A percentile compares a stretch with the other conserved stretches of the same genome.
Conservation (phyloP, 495 filamentous ascomycete species). For the Pyrenula massariospora region DNA sequence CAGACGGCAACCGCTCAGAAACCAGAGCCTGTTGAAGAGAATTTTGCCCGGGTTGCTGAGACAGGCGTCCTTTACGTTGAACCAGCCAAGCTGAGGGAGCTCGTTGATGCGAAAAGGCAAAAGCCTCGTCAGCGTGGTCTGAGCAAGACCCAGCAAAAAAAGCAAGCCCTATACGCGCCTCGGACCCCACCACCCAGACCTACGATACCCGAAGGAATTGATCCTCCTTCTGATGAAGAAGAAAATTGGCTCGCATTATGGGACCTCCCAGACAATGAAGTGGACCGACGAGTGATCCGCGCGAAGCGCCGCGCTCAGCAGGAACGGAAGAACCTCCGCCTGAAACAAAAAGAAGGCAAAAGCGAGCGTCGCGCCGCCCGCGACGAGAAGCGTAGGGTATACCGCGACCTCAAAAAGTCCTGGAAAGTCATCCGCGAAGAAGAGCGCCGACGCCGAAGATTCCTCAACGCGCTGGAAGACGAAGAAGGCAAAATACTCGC, state of each 20-base stretch:
- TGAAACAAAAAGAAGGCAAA: constrained; percentile 16
- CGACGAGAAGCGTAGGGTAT: constrained; percentile 14
- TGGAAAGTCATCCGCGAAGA: constrained; percentile 17
- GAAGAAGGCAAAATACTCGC: constrained; percentile 16
- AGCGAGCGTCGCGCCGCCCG: constrained; percentile 13
- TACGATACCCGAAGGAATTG: constrained; percentile 15
- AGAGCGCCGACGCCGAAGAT: constrained; percentile 6
- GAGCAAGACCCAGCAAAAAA: constrained; percentile 32
- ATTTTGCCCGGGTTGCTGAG: neutral
- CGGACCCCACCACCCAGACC: constrained; percentile 17
- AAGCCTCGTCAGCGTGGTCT: constrained; percentile 13
- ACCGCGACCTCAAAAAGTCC: constrained; percentile 13
- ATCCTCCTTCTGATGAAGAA: constrained; percentile 16
- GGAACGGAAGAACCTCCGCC: constrained; percentile 13
- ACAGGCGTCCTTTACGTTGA: neutral
- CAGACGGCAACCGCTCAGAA: neutral
- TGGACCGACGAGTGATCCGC: constrained; percentile 11
- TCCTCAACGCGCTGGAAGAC: constrained; percentile 10
- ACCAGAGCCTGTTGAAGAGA: neutral
- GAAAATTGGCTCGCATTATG: constrained; percentile 20
- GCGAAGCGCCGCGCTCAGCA: constrained; percentile 14
- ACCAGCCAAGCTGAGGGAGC: neutral
- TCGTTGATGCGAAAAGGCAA: neutral
- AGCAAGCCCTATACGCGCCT: constrained; percentile 9
- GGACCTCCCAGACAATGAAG: constrained; percentile 18